These are phyloP conservation scores for Colletotrichum endophyticum DNA, from an alignment of 2,329 filamentous ascomycete genomes.

Conservation along the genomic window DNA sequence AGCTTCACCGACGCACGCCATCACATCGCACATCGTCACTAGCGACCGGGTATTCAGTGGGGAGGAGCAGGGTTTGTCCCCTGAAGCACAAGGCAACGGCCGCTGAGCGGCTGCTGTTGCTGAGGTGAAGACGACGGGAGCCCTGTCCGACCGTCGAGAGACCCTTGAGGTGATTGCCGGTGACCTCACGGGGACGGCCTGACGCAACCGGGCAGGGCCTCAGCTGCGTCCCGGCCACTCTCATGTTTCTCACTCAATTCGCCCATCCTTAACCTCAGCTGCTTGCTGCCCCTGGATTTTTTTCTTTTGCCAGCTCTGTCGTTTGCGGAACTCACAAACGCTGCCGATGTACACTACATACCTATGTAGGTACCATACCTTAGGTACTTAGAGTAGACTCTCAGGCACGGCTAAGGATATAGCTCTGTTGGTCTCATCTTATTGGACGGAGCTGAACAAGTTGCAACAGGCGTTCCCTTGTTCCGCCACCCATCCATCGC, in stretches of 20 bases:
- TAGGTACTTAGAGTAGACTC: not conserved
- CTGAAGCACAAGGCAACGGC: not conserved
- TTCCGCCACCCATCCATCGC: not conserved
- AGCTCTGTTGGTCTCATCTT: not conserved
- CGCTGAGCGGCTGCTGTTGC: not conserved
- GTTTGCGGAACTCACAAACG: not conserved
- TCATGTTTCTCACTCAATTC: not conserved
- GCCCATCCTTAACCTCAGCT: not conserved
- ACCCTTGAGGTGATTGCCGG: not conserved
- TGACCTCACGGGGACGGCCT: not conserved
- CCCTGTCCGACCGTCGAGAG: not conserved
- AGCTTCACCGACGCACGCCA: conserved; percentile 7
- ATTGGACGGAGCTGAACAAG: not conserved
- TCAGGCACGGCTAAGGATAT: not conserved
- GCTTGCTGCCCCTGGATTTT: not conserved
- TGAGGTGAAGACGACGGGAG: not conserved
- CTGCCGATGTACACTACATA: not conserved
- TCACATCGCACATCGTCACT: conserved; percentile 10
- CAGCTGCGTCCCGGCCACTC: not conserved
- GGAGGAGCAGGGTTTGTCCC: not conserved
- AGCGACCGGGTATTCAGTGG: not conserved
- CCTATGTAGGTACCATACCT: not conserved
- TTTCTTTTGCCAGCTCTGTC: not conserved
- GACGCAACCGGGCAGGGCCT: not conserved
- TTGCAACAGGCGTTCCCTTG: not conserved